Percentiles rank a stretch among this genome's conserved stretches.
Conservation (phyloP, 1,284 basidiomycete species). For the Ceratobasidium sp. region DNA sequence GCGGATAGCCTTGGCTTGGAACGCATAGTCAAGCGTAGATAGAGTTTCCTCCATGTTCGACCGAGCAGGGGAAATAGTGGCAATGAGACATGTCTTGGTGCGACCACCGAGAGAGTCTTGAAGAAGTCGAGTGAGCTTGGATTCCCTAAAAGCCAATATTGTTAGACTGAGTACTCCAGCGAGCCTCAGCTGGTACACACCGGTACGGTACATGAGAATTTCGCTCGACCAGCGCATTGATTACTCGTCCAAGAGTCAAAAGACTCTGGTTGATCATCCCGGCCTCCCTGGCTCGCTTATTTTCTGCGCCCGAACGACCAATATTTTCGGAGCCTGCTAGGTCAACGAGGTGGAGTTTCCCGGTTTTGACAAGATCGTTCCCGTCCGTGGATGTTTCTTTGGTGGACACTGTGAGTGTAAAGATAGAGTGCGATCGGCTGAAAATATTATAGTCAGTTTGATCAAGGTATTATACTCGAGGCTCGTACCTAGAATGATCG, state of each 20-base stretch:
- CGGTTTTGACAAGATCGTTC: slow-evolving; percentile 91
- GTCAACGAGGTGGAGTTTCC: slow-evolving; percentile 98
- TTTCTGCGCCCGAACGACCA: slow-evolving; percentile 94
- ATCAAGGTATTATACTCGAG: not conserved
- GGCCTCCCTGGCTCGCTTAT: slow-evolving; percentile 94
- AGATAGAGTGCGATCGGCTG: slow-evolving; percentile 97
- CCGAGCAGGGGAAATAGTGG: slow-evolving; percentile 95
- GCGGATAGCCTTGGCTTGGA: slow-evolving; percentile 97
- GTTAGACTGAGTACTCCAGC: not conserved
- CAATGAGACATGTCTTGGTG: slow-evolving; percentile 98
- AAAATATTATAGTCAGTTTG: not conserved
- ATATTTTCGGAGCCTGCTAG: slow-evolving; percentile 98
- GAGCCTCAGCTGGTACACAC: slow-evolving; percentile 58
- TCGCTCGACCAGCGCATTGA: slow-evolving; percentile 95
- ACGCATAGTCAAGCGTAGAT: slow-evolving; percentile 98
- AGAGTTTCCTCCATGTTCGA: slow-evolving; percentile 96
- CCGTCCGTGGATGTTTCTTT: slow-evolving; percentile 83
- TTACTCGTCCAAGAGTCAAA: slow-evolving; percentile 95
- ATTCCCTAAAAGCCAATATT: slow-evolving; percentile 70
- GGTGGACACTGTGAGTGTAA: slow-evolving; percentile 93
- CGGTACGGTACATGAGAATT: slow-evolving; percentile 94
- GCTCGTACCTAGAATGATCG: slow-evolving; percentile 80
- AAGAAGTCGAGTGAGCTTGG: slow-evolving; percentile 91
- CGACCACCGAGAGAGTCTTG: slow-evolving; percentile 99
- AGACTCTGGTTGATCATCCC: slow-evolving; percentile 99